Conservation (phyloP, 768 basidiomycete genomes). For the Termitomyces sp. region DNA sequence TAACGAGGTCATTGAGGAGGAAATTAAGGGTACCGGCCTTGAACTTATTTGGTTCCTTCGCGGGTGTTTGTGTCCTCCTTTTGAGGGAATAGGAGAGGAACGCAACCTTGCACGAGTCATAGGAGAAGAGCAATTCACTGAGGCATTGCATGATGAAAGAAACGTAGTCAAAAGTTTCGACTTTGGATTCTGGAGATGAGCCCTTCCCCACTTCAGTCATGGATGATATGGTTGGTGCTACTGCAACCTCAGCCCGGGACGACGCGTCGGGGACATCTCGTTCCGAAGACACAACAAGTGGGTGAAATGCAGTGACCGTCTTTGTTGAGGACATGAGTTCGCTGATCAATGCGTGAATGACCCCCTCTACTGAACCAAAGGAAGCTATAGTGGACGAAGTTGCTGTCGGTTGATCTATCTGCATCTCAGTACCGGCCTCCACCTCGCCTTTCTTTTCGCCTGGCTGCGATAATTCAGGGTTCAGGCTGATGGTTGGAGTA, state of each 20-base stretch:
- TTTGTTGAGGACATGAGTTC: slow-evolving; percentile 67
- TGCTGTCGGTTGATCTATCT: slow-evolving; percentile 38
- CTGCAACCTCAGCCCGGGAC: background rate
- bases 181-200: slow-evolving; percentile 6
- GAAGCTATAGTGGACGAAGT: slow-evolving; percentile 14
- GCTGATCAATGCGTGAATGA: slow-evolving; percentile 64
- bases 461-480: slow-evolving; percentile 25
- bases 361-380: slow-evolving; percentile 48
- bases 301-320: slow-evolving; percentile 28
- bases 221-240: background rate
- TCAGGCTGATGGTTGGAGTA: slow-evolving; percentile 55
- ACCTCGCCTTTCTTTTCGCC: slow-evolving; percentile 20
- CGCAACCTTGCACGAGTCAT: slow-evolving; percentile 83
- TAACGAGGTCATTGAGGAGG: slow-evolving; percentile 77
- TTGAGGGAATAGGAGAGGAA: slow-evolving; percentile 78
- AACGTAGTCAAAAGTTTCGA: slow-evolving; percentile 44
- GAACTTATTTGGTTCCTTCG: slow-evolving; percentile 64
- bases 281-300: slow-evolving; percentile 9
- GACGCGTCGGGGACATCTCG: background rate
- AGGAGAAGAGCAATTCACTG: slow-evolving; percentile 90
- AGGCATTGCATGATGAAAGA: slow-evolving; percentile 90
- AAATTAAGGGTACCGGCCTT: slow-evolving; percentile 69
- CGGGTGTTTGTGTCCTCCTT: slow-evolving; percentile 51
- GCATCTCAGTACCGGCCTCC: slow-evolving; percentile 45
- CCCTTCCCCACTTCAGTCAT: background rate